Percentiles rank a stretch among this genome's conserved stretches.
Evolutionary conservation across 2,329 filamentous ascomycete genomes (phyloP).

Genomic region (Cladosporium austrohemisphaericum): DNA sequence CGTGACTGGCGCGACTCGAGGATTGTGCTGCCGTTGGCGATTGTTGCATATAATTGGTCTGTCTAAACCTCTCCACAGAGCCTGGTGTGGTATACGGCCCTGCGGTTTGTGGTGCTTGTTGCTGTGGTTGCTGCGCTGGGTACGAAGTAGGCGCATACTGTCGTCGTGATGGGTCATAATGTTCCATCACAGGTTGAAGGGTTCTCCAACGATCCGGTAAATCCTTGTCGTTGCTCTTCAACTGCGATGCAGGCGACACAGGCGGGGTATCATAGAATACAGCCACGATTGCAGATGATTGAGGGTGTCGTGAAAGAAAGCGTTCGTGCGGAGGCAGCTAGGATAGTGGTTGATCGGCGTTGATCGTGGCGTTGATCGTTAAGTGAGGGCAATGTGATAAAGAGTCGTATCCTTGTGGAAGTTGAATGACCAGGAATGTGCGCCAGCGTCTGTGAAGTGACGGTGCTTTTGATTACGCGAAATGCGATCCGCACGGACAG

Average conservation of each 20-base stretch:
- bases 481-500: constrained; percentile 12
- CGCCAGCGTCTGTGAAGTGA: constrained; percentile 7
- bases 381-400: neutral
- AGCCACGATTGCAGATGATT: constrained; percentile 16
- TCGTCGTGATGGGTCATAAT: constrained; percentile 33
- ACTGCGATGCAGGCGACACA: constrained; percentile 14
- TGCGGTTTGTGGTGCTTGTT: constrained; percentile 33
- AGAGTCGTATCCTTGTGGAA: constrained; percentile 4
- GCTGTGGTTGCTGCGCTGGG: constrained; percentile 27
- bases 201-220: constrained; percentile 14
- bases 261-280: constrained; percentile 16
- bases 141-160: constrained; percentile 32
- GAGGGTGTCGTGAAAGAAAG: neutral
- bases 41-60: constrained; percentile 42
- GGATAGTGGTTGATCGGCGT: neutral
- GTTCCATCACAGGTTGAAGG: constrained; percentile 31
- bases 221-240: constrained; percentile 16
- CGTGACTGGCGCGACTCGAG: constrained; percentile 35
- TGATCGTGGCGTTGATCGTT: constrained; percentile 12
- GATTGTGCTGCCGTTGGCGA: constrained; percentile 42
- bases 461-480: constrained; percentile 12
- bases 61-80: constrained; percentile 48
- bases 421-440: constrained; percentile 4
- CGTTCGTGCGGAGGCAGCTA: neutral
- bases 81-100: constrained; percentile 43